Conservation (phyloP, 768 basidiomycete genomes). For the Mrakia gelida region DNA sequence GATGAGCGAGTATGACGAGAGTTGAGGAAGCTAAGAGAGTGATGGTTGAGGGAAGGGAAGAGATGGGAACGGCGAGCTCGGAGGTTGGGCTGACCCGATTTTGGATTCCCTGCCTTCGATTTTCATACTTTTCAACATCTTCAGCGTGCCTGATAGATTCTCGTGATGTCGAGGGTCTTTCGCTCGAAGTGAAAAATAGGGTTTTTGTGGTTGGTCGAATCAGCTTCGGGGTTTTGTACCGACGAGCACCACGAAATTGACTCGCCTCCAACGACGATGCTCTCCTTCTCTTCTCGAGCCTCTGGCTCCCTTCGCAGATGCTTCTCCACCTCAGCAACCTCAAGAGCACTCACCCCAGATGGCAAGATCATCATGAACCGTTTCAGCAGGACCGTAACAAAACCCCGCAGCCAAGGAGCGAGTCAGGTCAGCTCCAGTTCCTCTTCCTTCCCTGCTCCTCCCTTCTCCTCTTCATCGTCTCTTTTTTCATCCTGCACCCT, state of each 20-base stretch:
- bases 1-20: not conserved
- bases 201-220: not conserved
- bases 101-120: too few relatives aligned
- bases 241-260: not conserved
- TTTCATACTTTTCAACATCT: too few relatives aligned
- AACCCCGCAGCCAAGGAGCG: too few relatives aligned
- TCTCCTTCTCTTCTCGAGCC: slow-evolving; percentile 9
- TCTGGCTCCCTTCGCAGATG: slow-evolving; percentile 6
- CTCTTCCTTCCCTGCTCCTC: slow-evolving; percentile 20
- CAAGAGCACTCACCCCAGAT: not conserved
- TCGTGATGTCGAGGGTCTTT: too few relatives aligned
- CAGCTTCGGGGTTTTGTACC: not conserved
- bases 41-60: not conserved
- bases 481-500: not conserved
- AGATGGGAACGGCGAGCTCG: too few relatives aligned
- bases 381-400: too few relatives aligned
- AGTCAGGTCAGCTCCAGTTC: slow-evolving; percentile 59
- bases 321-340: slow-evolving; percentile 6
- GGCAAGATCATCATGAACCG: slow-evolving; percentile 31
- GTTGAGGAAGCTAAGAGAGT: not conserved
- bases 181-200: too few relatives aligned
- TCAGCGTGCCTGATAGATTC: too few relatives aligned
- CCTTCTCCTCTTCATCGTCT: too few relatives aligned
- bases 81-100: too few relatives aligned
- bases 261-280: not conserved